Base-by-base conservation (phyloP, 192 early-diverging fungal species). In the Gryganskiella cystojenkinii region DNA sequence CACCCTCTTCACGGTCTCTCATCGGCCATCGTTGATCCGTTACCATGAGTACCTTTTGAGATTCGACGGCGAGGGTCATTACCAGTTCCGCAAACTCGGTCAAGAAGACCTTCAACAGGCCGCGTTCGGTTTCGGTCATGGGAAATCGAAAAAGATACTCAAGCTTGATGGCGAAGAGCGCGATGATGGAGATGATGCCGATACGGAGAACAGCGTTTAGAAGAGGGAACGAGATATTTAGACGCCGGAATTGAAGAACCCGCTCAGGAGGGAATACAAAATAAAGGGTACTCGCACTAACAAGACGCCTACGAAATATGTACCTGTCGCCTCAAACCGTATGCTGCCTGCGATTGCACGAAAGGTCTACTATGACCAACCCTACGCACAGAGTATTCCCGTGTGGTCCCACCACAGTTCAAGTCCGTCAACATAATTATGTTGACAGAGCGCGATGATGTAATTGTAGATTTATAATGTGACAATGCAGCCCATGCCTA, bases 1-100 rank as follows among this genome's bases (percentile, higher is more conserved):
- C 61, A 90, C 88, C 4, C 47, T 90, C 15, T 86, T 90, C 70
- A 89, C 88, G 2, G 87, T 90, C 28, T 89, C 88, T 20, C 89
- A 90, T 65, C 73, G 85, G 5, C 63, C 79, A 19, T 80, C 83
- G 17, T 51, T 83, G 68, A 79, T 83, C 56, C 72, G 71, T 50
- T 83, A 90, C 58, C 89, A 90, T 28, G 85, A 88, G 51, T 89
- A 85, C 50, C 55, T 90, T 10, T 69, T 90, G 47, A 75, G 87
- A 25, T 88, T 90, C 40, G 88, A 90, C 70, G 89, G 88, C 7
- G 85, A 89, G 75, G 89, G 87, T 1, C 78, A 82, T 57, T 88
- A 89, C 64, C 87, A 87, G 44, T 89, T 90, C 70, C 80, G 81
- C 35, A 82, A 84, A 80, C 79, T 81, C 37, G 85, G 64, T 4